phyloP scores from a whole-genome alignment of 768 basidiomycete species.

The Mycena amicta region DNA sequence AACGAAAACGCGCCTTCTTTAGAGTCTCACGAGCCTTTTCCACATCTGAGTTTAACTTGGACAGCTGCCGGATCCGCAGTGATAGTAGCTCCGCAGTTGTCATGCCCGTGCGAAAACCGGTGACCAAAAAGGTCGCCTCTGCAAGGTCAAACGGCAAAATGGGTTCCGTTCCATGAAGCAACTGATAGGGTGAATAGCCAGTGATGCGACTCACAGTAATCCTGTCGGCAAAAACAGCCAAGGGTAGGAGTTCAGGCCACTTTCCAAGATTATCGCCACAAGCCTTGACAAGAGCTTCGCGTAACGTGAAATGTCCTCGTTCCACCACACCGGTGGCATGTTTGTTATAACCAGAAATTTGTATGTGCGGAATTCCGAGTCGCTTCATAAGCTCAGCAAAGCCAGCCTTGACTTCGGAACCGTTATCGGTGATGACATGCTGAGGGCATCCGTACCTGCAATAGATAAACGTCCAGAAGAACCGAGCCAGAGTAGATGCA shows the following conservation, averaged over 20 bases:
- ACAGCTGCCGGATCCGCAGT: too few relatives aligned
- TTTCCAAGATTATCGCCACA: not conserved
- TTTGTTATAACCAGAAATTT: constrained; percentile 29
- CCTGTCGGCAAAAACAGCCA: constrained; percentile 21
- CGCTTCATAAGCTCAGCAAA: too few relatives aligned
- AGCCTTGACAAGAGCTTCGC: constrained; percentile 1
- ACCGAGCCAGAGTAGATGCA: constrained; percentile 21
- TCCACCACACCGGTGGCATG: constrained; percentile 30
- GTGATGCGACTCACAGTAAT: constrained; percentile 24
- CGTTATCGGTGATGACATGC: constrained; percentile 32
- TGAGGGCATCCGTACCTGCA: constrained; percentile 31
- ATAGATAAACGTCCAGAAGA: too few relatives aligned
- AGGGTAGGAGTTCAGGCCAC: constrained; percentile 3
- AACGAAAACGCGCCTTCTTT: too few relatives aligned
- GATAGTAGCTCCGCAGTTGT: too few relatives aligned
- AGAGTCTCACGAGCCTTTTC: too few relatives aligned
- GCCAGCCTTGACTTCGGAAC: constrained; percentile 22
- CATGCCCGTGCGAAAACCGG: too few relatives aligned
- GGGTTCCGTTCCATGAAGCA: too few relatives aligned
- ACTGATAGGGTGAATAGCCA: too few relatives aligned
- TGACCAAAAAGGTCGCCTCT: too few relatives aligned
- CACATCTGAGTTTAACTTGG: too few relatives aligned
- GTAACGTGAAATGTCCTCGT: constrained; percentile 5
- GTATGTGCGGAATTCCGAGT: not conserved
- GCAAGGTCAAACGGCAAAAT: too few relatives aligned